A percentile compares a stretch with the other conserved stretches of the same genome.
These are phyloP conservation scores for Melaleuca quinquenervia DNA, from an alignment of 345 rosid species.

Conservation along the genomic window DNA sequence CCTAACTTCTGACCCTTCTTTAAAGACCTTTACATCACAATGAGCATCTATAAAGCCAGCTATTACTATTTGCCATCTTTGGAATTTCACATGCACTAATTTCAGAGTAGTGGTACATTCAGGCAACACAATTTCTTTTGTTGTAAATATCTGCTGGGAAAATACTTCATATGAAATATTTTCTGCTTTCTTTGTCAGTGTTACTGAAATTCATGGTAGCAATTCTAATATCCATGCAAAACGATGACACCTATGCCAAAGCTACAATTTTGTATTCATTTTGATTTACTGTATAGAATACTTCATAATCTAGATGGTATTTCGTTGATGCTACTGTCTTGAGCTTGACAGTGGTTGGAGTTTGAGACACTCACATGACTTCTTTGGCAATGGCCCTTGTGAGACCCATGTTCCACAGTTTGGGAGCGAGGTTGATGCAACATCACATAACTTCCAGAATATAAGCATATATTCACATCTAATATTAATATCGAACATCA, in stretches of 20 bases:
- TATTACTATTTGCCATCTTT: not conserved
- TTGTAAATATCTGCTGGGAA: not conserved
- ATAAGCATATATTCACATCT: not conserved
- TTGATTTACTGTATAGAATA: not conserved
- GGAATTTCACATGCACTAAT: not conserved
- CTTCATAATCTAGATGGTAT: not conserved
- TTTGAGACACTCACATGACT: not conserved
- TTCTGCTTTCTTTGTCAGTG: not conserved
- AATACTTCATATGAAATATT: not conserved
- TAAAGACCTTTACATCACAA: not conserved
- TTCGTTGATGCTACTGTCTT: not conserved
- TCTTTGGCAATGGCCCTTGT: not conserved
- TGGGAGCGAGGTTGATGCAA: not conserved
- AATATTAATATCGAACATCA: not conserved
- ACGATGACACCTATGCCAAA: not conserved
- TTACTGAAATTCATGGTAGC: not conserved
- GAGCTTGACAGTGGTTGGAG: not conserved
- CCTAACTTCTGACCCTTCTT: not conserved
- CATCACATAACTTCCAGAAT: not conserved
- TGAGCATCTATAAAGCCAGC: not conserved
- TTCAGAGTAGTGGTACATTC: not conserved
- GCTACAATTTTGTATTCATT: not conserved
- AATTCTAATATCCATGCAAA: not conserved
- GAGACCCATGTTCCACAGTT: not conserved
- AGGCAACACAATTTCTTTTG: not conserved